phyloP scores from a whole-genome alignment of 108 stramenopile species.

The Skeletonema menzelii region DNA sequence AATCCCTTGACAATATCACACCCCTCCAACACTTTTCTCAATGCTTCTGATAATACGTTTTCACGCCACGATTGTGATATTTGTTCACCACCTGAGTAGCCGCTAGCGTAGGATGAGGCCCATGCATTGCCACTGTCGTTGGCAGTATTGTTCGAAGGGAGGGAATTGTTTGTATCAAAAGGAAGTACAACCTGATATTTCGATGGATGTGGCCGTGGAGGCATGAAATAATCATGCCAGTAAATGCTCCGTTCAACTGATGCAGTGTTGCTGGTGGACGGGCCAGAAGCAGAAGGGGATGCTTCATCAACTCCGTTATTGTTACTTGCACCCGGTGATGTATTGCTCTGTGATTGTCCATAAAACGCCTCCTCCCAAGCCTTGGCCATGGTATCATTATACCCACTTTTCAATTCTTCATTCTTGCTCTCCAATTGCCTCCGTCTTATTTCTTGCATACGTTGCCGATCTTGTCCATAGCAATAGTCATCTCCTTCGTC shows the following conservation, averaged over 20 bases:
- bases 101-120: slow-evolving; percentile 30
- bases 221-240: slow-evolving; percentile 78
- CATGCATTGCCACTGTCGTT: neutral
- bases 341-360: neutral
- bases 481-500: slow-evolving; percentile 51
- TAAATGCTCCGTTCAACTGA: slow-evolving; percentile 20
- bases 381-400: slow-evolving; percentile 14
- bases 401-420: slow-evolving; percentile 24
- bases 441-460: slow-evolving; percentile 23
- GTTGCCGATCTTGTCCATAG: slow-evolving; percentile 9
- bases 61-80: slow-evolving; percentile 46
- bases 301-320: neutral
- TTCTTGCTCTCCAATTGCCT: slow-evolving; percentile 38
- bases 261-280: neutral
- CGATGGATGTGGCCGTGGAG: slow-evolving; percentile 53
- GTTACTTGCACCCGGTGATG: neutral
- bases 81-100: neutral
- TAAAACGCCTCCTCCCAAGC: slow-evolving; percentile 44
- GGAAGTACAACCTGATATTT: slow-evolving; percentile 53
- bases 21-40: slow-evolving; percentile 68
- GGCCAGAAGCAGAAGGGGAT: neutral
- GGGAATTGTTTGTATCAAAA: slow-evolving; percentile 24
- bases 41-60: slow-evolving; percentile 45
- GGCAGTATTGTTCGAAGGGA: slow-evolving; percentile 14
- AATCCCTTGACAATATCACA: slow-evolving; percentile 72